Conservation (phyloP, 176 grass and related monocot genomes). For the Cocos nucifera region DNA sequence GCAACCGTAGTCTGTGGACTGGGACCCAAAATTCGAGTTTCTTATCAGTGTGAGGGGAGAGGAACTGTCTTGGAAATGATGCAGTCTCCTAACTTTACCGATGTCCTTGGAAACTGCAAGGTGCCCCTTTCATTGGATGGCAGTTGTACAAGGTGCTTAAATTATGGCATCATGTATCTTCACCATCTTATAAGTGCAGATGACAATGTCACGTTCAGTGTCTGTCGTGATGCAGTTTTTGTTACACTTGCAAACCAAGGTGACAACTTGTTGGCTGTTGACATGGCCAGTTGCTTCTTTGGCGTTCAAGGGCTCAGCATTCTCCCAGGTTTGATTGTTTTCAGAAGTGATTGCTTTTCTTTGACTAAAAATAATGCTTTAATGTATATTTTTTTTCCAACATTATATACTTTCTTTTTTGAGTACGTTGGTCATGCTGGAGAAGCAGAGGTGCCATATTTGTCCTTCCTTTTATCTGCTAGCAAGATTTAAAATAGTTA, state of each 20-base stretch:
- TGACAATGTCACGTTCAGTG: slow-evolving; percentile 74
- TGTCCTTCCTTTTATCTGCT: no score
- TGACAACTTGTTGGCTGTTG: slow-evolving; percentile 46
- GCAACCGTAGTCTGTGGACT: slow-evolving; percentile 52
- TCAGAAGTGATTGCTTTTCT: slow-evolving; percentile 9
- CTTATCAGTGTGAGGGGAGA: slow-evolving; percentile 76
- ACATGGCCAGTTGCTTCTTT: slow-evolving; percentile 85
- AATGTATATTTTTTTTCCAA: no score
- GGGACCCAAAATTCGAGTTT: slow-evolving; percentile 83
- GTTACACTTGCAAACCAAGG: slow-evolving; percentile 70
- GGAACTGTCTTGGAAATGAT: slow-evolving; percentile 84
- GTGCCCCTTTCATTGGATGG: slow-evolving; percentile 66
- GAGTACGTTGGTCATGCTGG: no score
- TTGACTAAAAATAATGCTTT: neutral
- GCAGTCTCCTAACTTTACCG: slow-evolving; percentile 77
- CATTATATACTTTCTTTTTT: no score
- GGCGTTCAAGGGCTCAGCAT: slow-evolving; percentile 69
- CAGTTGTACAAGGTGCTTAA: slow-evolving; percentile 91
- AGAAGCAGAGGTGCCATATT: no score
- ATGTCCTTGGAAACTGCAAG: slow-evolving; percentile 74
- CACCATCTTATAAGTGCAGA: slow-evolving; percentile 59
- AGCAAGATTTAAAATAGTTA: no score
- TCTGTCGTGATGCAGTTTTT: slow-evolving; percentile 79
- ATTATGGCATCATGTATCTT: slow-evolving; percentile 80
- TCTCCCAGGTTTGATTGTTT: slow-evolving; percentile 42